Evolutionary conservation across 108 stramenopile species (phyloP), one percentile per base, ranked within the genome.

Genomic region (Phaeodactylum tricornutum): DNA sequence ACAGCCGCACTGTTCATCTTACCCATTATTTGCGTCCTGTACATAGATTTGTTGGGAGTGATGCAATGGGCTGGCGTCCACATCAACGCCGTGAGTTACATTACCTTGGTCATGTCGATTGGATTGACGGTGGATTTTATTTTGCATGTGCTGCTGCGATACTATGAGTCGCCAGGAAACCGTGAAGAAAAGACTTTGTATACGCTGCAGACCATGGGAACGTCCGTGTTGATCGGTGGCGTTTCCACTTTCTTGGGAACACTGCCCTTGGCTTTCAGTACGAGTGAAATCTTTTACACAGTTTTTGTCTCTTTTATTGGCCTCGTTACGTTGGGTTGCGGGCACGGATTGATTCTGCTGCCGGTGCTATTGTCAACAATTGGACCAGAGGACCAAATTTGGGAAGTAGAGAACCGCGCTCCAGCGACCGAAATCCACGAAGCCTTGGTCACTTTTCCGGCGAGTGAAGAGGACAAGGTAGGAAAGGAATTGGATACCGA

Each of bases 91-190:
- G 24, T 34, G 33, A 12, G 9, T 12, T 34, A 34, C 33, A 34
- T 34, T 34, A 34, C 33, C 33, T 8, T 72, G 25, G 31, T 61
- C 4, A 60, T 72, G 40, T 27, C 42, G 8, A 56, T 49, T 37
- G 64, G 57, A 8, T 59, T 47, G 44, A 23, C 41, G 62, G 62
- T 51, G 14, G 66, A 67, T 30, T 69, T 56, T 49, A 16, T 67
- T 1, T 20, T 66, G 19, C 57, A 59, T 29, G 36, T 59, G 9
- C 16, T 58, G 8, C 11, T 59, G 30, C 47, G 42, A 30, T 58
- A 35, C 50, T 57, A 42, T 29, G 57, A 58, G 38, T 43, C 33
- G 5, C 4, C 16, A 23, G 31, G 15, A 12, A 26, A 49, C 9
- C 38, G 40, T 29, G 23, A 47, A 8, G 42, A 17, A 40, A 66